Evolutionary conservation across 2,329 filamentous ascomycete species (phyloP), one percentile per base, ranked within the genome.

Genomic region (Chaetothyriales sp.): DNA sequence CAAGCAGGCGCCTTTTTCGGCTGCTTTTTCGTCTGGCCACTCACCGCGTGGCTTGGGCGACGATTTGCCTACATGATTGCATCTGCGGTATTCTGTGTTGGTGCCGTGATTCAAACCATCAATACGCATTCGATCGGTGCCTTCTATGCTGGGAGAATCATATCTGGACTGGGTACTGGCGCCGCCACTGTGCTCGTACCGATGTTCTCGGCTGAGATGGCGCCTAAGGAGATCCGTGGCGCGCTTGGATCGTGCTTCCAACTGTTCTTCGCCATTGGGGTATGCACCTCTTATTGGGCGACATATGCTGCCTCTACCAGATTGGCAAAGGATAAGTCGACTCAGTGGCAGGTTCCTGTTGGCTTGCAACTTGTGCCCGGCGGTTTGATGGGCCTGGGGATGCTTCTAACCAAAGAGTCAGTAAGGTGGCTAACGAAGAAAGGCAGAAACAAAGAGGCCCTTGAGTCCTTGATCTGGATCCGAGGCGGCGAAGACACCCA

Each of bases 321-420:
- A 51, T 63, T 71, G 45, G 51, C 60, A 2, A 52, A 58, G 54
- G 2, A n/a, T 60, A 66, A 43, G 5, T 56, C 70, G 0, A 62
- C 62, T 1, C 75, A 79, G 63, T 80, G 76, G 77, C 76, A 77
- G 62, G 70, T 78, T 25, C 76, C 76, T 1, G 70, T 80, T 50
- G 75, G 72, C 0, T 64, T 78, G 15, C 71, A 77, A 57, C 66
- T 77, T 5, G 65, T 77, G 1, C 71, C 72, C 0, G 73, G 71
- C 2, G 72, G 65, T 1, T 60, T 77, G 4, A 60, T 77, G 6
- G 69, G 72, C 0, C 53, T 74, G 18, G 73, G 73, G 0, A 76
- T 76, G 72, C 61, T 74, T 4, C 65, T 74, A 2, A 69, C 71
- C 19, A 71, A 69, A 52, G 74, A 77, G 63, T 74, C 71, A 50